Evolutionary conservation across 176 grass and related monocot genomes (phyloP).

Genomic region (Saccharum spontaneum): DNA sequence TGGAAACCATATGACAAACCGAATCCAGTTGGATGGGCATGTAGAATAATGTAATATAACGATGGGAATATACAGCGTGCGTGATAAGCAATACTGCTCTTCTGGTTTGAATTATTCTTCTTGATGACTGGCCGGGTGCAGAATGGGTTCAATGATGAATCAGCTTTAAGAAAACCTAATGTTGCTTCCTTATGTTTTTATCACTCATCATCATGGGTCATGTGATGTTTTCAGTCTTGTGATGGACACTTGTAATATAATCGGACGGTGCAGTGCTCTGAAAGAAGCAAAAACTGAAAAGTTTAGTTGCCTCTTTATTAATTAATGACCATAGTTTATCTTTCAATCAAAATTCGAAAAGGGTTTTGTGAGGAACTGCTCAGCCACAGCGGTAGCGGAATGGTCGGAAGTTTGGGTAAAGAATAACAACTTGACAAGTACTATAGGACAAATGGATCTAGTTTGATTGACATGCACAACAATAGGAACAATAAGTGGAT

Average conservation of each 20-base stretch:
- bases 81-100: not conserved
- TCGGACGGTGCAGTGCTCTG: too few relatives aligned
- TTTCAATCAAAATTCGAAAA: not conserved
- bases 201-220: not conserved
- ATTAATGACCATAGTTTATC: not conserved
- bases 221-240: not conserved
- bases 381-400: not conserved
- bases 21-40: not conserved
- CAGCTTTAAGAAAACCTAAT: not conserved
- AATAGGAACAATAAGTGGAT: not conserved
- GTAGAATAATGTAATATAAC: not conserved
- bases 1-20: not conserved
- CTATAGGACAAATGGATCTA: not conserved
- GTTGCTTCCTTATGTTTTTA: not conserved
- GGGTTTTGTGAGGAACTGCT: not conserved
- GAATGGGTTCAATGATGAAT: not conserved
- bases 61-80: too few relatives aligned
- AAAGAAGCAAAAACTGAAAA: not conserved
- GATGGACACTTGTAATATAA: too few relatives aligned
- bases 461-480: not conserved
- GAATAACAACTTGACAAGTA: not conserved
- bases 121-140: not conserved
- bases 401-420: not conserved
- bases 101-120: not conserved
- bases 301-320: not conserved